Base-by-base conservation (phyloP, 2,329 filamentous ascomycete genomes). In the Talaromyces pinophilus region DNA sequence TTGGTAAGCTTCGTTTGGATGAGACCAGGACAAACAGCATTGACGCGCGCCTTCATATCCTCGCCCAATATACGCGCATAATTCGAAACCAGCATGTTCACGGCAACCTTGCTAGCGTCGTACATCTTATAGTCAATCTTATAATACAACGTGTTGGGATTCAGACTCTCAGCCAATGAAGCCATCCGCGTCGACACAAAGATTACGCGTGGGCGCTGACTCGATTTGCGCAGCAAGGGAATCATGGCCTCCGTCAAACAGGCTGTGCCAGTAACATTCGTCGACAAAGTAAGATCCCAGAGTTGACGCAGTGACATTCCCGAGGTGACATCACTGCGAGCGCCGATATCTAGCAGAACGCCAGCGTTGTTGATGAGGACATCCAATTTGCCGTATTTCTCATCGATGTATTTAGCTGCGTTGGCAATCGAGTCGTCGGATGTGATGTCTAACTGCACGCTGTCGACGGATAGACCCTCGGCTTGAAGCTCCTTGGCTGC, bases 31-130 rank as follows among this genome's bases (percentile, higher is more conserved):
- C 60, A 63, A 4, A 42, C 65, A 19, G 54, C 44, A 35, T 67
- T 67, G 33, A 67, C 65, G 10, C 55, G 54, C 8, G 60, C 60
- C 42, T 42, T 59, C 60, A 63, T 63, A 33, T 63, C 61, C 4
- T 50, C 52, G 19, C 62, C 62, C 40, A 67, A 25, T 13, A 63
- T 63, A 33, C 60, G 60, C 13, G 60, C 54, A 42, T 67, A 67
- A 25, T 63, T 67, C 15, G 62, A 25, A 19, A 64, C 35, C 10
- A 82, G 70, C 73, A 81, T 79, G 40, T 82, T 79, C 10, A 81
- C 48, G 0, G 79, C 81, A 1, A 80, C 77, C 65, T 82, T 82
- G 71, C 78, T 81, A 3, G 73, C 69, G 25, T 77, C 71, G 55
- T 82, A 82, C 1, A 72, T 70, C 63, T 74, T 76, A 66, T 75